These are phyloP conservation scores for Russula vinacea DNA, from an alignment of 768 basidiomycete genomes.

Conservation along the genomic window DNA sequence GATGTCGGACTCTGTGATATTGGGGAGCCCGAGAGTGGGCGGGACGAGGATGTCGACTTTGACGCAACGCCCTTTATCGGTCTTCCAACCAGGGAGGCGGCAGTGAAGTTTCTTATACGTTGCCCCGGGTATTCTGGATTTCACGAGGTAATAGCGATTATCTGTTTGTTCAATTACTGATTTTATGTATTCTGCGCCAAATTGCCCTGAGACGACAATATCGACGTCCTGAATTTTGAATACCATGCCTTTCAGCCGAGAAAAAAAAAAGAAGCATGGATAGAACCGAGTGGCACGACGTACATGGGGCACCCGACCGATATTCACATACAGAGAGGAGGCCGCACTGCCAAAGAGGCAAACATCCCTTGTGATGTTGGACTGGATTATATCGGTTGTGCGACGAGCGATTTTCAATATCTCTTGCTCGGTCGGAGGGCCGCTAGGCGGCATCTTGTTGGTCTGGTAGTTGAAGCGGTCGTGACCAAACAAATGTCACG, in stretches of 20 bases:
- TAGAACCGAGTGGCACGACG: neutral
- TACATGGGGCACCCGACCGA: constrained; percentile 12
- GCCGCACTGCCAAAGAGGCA: constrained; percentile 15
- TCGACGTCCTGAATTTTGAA: constrained; percentile 11
- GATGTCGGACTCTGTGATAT: neutral
- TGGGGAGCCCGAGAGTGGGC: constrained; percentile 1
- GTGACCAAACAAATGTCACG: no score
- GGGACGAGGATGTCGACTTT: constrained; percentile 25
- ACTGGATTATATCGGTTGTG: constrained; percentile 12
- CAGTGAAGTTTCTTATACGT: neutral
- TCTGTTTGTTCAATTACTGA: neutral
- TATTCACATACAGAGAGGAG: constrained; percentile 9
- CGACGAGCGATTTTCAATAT: constrained; percentile 20
- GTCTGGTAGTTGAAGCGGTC: neutral
- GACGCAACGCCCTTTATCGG: neutral
- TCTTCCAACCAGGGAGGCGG: constrained; percentile 9
- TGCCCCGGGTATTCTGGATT: neutral
- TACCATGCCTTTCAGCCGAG: neutral
- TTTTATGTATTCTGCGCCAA: constrained; percentile 2
- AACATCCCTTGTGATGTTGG: neutral
- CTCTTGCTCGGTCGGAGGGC: constrained; percentile 14
- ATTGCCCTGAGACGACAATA: neutral
- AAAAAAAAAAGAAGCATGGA: no score
- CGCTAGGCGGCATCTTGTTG: neutral
- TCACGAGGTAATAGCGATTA: constrained; percentile 14